A percentile compares a stretch with the other conserved stretches of the same genome.
phyloP scores from a whole-genome alignment of 805 yeast species.

The Saccharomyces paradoxus region DNA sequence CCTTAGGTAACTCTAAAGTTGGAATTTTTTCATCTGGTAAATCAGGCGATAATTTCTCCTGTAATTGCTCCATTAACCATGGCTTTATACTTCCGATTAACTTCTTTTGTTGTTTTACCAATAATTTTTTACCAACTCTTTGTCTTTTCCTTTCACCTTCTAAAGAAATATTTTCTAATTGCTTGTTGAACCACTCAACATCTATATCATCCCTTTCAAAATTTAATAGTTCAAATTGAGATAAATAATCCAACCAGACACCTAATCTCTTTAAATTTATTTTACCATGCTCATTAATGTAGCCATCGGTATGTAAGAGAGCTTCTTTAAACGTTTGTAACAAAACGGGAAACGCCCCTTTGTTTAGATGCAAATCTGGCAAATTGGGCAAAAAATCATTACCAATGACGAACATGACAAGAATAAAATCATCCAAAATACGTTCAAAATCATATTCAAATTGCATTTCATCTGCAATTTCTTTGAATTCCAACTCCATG shows the following conservation, averaged over 20 bases:
- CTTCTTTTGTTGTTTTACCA: slow-evolving; percentile 67
- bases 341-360: slow-evolving; percentile 93
- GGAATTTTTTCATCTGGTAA: slow-evolving; percentile 43
- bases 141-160: slow-evolving; percentile 64
- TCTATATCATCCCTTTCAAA: slow-evolving; percentile 81
- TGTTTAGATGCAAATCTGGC: slow-evolving; percentile 87
- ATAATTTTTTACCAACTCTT: slow-evolving; percentile 53
- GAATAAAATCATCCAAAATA: slow-evolving; percentile 82
- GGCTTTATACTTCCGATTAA: slow-evolving; percentile 51
- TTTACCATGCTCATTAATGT: slow-evolving; percentile 72
- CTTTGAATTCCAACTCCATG: slow-evolving; percentile 74
- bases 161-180: slow-evolving; percentile 68
- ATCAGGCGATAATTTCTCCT: slow-evolving; percentile 26
- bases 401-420: slow-evolving; percentile 90
- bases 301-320: slow-evolving; percentile 67
- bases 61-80: slow-evolving; percentile 35
- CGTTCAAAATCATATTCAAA: slow-evolving; percentile 80
- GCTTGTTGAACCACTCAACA: slow-evolving; percentile 84
- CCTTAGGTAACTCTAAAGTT: slow-evolving; percentile 35
- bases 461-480: slow-evolving; percentile 51
- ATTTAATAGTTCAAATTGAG: slow-evolving; percentile 74
- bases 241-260: slow-evolving; percentile 65
- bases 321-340: slow-evolving; percentile 82
- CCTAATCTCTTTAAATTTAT: slow-evolving; percentile 69
- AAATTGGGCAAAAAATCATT: slow-evolving; percentile 95